These are phyloP conservation scores for Medicago lupulina DNA, from an alignment of 306 rosid genomes.

Conservation along the genomic window DNA sequence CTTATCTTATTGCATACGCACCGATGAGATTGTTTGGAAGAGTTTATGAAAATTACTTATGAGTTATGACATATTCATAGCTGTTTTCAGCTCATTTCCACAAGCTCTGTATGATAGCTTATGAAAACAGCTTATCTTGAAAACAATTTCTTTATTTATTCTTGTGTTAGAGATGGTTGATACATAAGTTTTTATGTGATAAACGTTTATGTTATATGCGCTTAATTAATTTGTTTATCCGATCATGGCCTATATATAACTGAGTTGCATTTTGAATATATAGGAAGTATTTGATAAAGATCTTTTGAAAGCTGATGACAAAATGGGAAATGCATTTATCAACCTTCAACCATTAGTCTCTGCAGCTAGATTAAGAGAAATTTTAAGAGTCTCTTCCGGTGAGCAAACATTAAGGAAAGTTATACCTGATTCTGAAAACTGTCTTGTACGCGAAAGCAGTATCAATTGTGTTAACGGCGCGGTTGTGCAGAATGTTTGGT, in stretches of 20 bases:
- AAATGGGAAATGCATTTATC: conserved; percentile 92
- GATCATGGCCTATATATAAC: not conserved
- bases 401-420: conserved; percentile 81
- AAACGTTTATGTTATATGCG: not conserved
- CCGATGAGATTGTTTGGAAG: not conserved
- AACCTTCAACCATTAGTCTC: conserved; percentile 89
- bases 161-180: not conserved
- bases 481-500: conserved; percentile 86
- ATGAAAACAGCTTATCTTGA: no score
- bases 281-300: conserved; percentile 98
- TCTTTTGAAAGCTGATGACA: conserved; percentile 90
- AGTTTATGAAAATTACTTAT: not conserved
- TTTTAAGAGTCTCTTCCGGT: conserved; percentile 62
- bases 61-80: not conserved
- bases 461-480: conserved; percentile 78
- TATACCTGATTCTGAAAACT: conserved; percentile 76
- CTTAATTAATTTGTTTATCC: not conserved
- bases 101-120: no score
- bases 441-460: conserved; percentile 81
- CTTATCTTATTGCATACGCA: not conserved
- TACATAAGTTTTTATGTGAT: not conserved
- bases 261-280: not conserved
- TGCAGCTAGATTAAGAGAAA: conserved; percentile 80
- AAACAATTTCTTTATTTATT: no score
- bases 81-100: not conserved